phyloP scores from a whole-genome alignment of 2,329 filamentous ascomycete species.

The Ilyonectria destructans region DNA sequence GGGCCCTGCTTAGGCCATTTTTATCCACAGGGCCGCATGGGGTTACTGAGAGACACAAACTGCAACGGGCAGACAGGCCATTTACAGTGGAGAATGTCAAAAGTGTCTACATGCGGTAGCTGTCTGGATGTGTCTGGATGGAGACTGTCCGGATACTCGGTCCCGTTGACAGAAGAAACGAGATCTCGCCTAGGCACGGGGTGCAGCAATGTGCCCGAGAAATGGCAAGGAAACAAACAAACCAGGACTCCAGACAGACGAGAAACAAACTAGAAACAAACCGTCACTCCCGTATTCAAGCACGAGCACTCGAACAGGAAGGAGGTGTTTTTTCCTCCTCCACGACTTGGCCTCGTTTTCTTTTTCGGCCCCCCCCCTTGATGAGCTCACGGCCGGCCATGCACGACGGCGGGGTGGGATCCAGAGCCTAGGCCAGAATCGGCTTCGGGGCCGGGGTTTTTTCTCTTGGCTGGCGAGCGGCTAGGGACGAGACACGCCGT shows the following conservation, averaged over 20 bases:
- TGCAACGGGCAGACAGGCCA: conserved; percentile 18
- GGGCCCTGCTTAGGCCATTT: neutral
- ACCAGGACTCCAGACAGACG: neutral
- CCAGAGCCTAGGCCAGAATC: conserved; percentile 20
- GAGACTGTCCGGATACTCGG: neutral
- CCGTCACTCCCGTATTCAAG: neutral
- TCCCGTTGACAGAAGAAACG: neutral
- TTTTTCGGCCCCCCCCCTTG: neutral
- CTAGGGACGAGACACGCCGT: conserved; percentile 9
- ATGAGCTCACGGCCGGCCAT: neutral
- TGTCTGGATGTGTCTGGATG: neutral
- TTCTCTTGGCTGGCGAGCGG: conserved; percentile 10
- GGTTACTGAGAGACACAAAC: conserved; percentile 20
- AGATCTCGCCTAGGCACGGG: conserved; percentile 11
- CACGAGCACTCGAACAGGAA: conserved; percentile 4
- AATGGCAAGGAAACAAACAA: conserved; percentile 5
- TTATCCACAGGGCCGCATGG: conserved; percentile 25
- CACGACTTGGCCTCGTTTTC: neutral
- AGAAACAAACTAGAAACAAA: conserved; percentile 12
- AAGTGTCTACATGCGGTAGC: conserved; percentile 4
- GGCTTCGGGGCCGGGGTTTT: conserved; percentile 16
- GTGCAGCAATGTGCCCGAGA: neutral
- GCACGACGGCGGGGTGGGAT: neutral
- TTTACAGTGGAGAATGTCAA: conserved; percentile 3
- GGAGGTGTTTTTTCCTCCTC: neutral